A percentile compares a stretch with the other conserved stretches of the same genome.
These are phyloP conservation scores for Sporothrix brunneoviolacea DNA, from an alignment of 2,329 filamentous ascomycete genomes.

Conservation along the genomic window DNA sequence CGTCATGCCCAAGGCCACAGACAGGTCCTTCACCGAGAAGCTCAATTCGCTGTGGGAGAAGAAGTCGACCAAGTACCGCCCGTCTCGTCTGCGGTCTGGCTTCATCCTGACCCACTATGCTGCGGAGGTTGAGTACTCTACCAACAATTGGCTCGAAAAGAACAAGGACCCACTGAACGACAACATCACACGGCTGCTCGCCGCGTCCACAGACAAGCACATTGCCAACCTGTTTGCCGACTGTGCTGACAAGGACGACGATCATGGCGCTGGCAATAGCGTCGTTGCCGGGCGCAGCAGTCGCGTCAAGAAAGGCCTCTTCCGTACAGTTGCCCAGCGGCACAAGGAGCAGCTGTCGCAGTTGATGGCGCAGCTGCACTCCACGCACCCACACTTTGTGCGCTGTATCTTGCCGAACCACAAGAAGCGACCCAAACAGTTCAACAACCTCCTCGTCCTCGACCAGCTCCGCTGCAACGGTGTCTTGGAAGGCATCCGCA, in stretches of 20 bases:
- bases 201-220: conserved; percentile 74
- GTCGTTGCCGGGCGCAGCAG: conserved; percentile 56
- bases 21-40: conserved; percentile 95
- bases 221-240: conserved; percentile 80
- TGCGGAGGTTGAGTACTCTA: conserved; percentile 95
- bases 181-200: conserved; percentile 85
- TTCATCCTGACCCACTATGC: conserved; percentile 97
- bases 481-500: conserved; percentile 97
- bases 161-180: conserved; percentile 98
- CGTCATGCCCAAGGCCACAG: conserved; percentile 98
- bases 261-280: conserved; percentile 34
- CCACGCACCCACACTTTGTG: conserved; percentile 96
- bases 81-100: conserved; percentile 79
- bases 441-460: conserved; percentile 84
- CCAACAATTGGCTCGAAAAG: conserved; percentile 92
- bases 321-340: conserved; percentile 90
- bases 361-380: conserved; percentile 88
- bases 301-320: conserved; percentile 92
- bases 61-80: conserved; percentile 87
- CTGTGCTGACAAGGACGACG: conserved; percentile 74
- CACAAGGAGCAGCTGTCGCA: conserved; percentile 99
- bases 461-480: conserved; percentile 98
- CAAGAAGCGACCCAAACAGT: conserved; percentile 91
- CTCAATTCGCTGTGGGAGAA: conserved; percentile 95
- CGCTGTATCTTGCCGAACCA: conserved; percentile 97